Evolutionary conservation across 2,329 filamentous ascomycete genomes (phyloP).

Genomic region (Aotearoamyces nothofagi): DNA sequence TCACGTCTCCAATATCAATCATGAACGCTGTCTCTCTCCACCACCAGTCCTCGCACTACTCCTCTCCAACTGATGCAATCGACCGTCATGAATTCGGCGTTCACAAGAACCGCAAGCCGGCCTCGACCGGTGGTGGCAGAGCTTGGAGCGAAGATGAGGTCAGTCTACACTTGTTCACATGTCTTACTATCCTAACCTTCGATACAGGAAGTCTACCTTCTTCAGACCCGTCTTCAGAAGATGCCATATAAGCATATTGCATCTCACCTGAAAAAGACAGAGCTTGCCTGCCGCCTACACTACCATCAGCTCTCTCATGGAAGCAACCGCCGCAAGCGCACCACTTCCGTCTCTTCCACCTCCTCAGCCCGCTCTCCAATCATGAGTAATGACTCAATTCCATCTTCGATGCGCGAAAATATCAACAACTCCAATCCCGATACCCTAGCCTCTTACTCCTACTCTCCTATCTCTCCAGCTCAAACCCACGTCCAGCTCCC

Average conservation of each 20-base stretch:
- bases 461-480: constrained; percentile 19
- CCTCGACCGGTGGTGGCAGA: constrained; percentile 59
- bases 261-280: constrained; percentile 72
- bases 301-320: constrained; percentile 77
- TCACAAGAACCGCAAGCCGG: constrained; percentile 50
- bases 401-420: constrained; percentile 33
- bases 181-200: background rate
- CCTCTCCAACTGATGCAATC: constrained; percentile 31
- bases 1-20: too few relatives aligned
- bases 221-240: constrained; percentile 73
- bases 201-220: constrained; percentile 63
- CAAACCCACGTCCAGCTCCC: constrained; percentile 21
- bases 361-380: constrained; percentile 33
- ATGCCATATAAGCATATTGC: constrained; percentile 89
- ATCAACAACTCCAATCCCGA: constrained; percentile 8
- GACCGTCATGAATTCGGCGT: constrained; percentile 44
- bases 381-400: constrained; percentile 26
- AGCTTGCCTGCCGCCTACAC: constrained; percentile 74
- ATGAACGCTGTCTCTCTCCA: too few relatives aligned
- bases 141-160: constrained; percentile 83
- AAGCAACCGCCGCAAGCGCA: constrained; percentile 65
- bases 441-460: constrained; percentile 22
- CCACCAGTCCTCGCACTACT: background rate
- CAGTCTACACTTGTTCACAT: constrained; percentile 13
- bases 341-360: constrained; percentile 51